Conservation (phyloP, 805 yeast genomes). For the Diddensiella santjacobensis region DNA sequence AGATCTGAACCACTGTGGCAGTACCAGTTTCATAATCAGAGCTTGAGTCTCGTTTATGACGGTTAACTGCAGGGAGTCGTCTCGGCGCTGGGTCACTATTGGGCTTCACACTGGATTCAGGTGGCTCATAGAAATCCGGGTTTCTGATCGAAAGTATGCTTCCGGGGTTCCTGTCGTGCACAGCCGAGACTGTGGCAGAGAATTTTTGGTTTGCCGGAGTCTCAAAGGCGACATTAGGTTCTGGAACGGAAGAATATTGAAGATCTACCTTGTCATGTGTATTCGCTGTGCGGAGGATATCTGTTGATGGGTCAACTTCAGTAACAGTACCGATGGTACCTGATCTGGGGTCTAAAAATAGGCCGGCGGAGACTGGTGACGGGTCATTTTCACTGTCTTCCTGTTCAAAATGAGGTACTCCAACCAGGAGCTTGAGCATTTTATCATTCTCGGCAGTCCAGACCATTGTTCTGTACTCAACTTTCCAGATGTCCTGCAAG, state of each 20-base stretch:
- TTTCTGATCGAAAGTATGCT: neutral
- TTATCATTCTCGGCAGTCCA: neutral
- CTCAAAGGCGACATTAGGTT: too few species aligned
- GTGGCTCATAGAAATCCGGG: neutral
- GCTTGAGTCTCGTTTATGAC: neutral
- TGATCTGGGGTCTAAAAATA: neutral
- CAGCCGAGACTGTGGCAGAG: neutral
- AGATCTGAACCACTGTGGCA: neutral
- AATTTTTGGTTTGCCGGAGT: neutral
- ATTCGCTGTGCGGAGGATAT: neutral
- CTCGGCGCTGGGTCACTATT: neutral
- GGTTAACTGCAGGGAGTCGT: neutral
- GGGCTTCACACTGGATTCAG: neutral
- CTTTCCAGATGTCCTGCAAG: slow-evolving; percentile 1
- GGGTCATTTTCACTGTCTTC: neutral
- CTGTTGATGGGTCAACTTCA: neutral
- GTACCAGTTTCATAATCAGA: neutral
- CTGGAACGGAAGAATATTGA: too few species aligned
- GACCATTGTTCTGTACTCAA: neutral
- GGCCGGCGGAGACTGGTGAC: neutral
- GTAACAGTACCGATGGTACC: neutral
- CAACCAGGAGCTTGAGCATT: neutral
- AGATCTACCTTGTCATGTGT: neutral
- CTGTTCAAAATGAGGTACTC: neutral
- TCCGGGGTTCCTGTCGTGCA: neutral